phyloP scores from a whole-genome alignment of 2,329 filamentous ascomycete species.

The Chrysoporthe puriensis region DNA sequence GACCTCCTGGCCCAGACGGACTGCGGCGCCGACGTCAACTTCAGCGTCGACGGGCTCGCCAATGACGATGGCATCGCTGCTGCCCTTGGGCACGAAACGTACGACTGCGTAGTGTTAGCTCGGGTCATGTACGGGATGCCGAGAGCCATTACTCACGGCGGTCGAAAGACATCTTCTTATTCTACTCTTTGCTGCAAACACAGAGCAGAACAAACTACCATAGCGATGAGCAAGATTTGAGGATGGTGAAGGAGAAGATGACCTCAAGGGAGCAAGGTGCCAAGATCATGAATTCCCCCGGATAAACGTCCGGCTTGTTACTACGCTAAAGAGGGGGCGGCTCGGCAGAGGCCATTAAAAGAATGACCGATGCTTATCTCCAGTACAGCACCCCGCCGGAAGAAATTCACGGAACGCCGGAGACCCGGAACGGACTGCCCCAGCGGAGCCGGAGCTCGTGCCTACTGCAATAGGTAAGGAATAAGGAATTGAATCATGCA shows the following conservation, averaged over 20 bases:
- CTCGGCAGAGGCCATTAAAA: background rate
- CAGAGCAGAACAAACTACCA: background rate
- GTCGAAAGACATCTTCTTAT: constrained; percentile 24
- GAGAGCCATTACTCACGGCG: constrained; percentile 12
- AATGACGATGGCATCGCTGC: constrained; percentile 21
- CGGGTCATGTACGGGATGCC: background rate
- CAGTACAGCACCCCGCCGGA: background rate
- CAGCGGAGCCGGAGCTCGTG: background rate
- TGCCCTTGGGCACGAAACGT: constrained; percentile 26
- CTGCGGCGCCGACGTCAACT: constrained; percentile 60
- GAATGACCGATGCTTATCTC: background rate
- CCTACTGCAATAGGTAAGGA: no score
- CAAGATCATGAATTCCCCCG: background rate
- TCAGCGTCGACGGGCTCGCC: constrained; percentile 33
- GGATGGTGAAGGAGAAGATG: background rate
- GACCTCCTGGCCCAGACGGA: constrained; percentile 60
- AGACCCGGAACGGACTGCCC: background rate
- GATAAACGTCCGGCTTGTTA: background rate
- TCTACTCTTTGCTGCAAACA: background rate
- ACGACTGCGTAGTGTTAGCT: constrained; percentile 19
- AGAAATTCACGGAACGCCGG: background rate
- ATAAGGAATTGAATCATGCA: no score
- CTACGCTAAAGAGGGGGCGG: background rate
- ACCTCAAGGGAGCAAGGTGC: background rate
- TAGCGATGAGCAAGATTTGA: background rate